Percentiles rank a stretch among this genome's conserved stretches.
Evolutionary conservation across 805 yeast species (phyloP).

Genomic region (Priceomyces carsonii): DNA sequence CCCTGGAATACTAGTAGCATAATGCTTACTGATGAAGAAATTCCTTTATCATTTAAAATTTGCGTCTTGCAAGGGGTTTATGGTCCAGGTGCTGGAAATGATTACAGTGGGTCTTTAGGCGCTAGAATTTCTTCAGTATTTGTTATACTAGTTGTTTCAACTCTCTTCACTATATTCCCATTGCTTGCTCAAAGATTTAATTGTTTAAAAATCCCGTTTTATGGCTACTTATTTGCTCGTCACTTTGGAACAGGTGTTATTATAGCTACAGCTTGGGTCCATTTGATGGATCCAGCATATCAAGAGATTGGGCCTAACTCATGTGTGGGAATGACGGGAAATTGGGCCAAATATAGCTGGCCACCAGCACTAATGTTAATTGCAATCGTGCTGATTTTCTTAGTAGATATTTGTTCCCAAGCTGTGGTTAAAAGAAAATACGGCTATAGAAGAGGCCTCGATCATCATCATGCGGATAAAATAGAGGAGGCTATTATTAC

Average conservation of each 20-base stretch:
- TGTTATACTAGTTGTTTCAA: slow-evolving; percentile 29
- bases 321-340: slow-evolving; percentile 43
- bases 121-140: slow-evolving; percentile 31
- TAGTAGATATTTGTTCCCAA: slow-evolving; percentile 48
- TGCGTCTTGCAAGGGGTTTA: slow-evolving; percentile 4
- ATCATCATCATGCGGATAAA: slow-evolving; percentile 18
- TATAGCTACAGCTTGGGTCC: slow-evolving; percentile 78
- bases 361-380: slow-evolving; percentile 53
- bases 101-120: slow-evolving; percentile 23
- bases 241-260: slow-evolving; percentile 86
- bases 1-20: too few relatives aligned
- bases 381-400: slow-evolving; percentile 45
- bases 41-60: too few relatives aligned
- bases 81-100: slow-evolving; percentile 14
- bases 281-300: slow-evolving; percentile 66
- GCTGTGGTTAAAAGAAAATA: slow-evolving; percentile 38
- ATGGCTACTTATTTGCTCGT: slow-evolving; percentile 67
- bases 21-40: too few relatives aligned
- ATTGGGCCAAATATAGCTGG: slow-evolving; percentile 55
- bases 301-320: too few relatives aligned
- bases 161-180: slow-evolving; percentile 32
- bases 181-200: slow-evolving; percentile 21
- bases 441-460: too few relatives aligned
- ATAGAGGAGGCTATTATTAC: slow-evolving; percentile 14
- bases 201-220: slow-evolving; percentile 29